Evolutionary conservation across 2,329 filamentous ascomycete species (phyloP).

Genomic region (Alternaria hordeiaustralica): DNA sequence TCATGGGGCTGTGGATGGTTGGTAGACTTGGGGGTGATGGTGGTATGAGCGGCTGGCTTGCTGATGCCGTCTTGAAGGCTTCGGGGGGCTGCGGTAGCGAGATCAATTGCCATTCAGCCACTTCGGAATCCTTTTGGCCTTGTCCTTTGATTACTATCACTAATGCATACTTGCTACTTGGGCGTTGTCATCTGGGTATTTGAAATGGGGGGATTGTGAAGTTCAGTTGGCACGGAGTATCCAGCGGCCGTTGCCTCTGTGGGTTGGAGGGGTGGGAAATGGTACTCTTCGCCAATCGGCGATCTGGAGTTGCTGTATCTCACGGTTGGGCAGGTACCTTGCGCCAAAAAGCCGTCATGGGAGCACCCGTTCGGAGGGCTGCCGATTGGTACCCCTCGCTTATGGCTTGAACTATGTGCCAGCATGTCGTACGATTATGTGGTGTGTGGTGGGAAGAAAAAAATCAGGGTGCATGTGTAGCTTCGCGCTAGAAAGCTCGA

Average conservation of each 20-base stretch:
- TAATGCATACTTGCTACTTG: background rate
- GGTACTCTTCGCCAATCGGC: background rate
- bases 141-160: background rate
- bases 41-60: background rate
- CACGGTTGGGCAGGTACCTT: background rate
- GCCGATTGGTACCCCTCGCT: background rate
- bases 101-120: background rate
- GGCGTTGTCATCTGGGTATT: background rate
- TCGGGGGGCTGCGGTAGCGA: background rate
- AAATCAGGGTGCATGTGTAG: background rate
- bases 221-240: background rate
- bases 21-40: background rate
- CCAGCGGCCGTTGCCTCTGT: background rate
- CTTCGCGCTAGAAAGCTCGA: background rate
- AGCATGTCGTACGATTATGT: background rate
- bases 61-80: background rate
- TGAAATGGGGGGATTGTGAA: background rate
- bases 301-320: background rate
- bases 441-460: background rate
- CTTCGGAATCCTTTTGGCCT: background rate
- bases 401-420: background rate
- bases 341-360: background rate
- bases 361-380: background rate
- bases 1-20: background rate
- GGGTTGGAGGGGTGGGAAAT: background rate